Evolutionary conservation across 768 basidiomycete genomes (phyloP).

Genomic region (Lactarius vividus): DNA sequence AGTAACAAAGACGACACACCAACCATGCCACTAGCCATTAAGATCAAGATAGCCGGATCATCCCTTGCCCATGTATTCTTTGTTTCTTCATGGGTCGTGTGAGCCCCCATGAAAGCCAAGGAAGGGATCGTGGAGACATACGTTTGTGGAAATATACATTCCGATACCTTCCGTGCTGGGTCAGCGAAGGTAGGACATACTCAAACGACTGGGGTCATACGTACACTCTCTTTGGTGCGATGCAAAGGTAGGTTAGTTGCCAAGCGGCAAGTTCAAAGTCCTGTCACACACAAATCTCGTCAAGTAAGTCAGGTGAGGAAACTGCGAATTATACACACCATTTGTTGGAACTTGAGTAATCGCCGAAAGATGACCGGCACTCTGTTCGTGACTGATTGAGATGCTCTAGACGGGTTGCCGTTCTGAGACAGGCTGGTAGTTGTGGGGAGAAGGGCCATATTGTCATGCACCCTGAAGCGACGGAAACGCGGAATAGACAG

Average conservation of each 20-base stretch:
- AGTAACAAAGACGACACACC: constrained; percentile 44
- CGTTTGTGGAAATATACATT: constrained; percentile 99
- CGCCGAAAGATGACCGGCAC: constrained; percentile 80
- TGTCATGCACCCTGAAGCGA: constrained; percentile 24
- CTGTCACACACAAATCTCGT: constrained; percentile 40
- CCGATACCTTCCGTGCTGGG: constrained; percentile 58
- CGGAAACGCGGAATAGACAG: constrained; percentile 28
- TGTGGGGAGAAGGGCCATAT: constrained; percentile 33
- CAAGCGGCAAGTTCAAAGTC: constrained; percentile 97
- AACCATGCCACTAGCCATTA: constrained; percentile 74
- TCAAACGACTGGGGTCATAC: constrained; percentile 31
- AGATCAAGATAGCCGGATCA: constrained; percentile 91
- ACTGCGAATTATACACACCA: constrained; percentile 49
- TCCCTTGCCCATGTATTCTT: constrained; percentile 99
- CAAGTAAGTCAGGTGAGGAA: not conserved
- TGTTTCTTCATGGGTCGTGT: constrained; percentile 58
- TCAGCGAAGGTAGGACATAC: constrained; percentile 17
- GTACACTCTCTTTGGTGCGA: constrained; percentile 90
- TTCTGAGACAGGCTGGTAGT: constrained; percentile 28
- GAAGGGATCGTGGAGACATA: constrained; percentile 38
- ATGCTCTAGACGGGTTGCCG: constrained; percentile 21
- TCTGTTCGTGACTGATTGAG: constrained; percentile 44
- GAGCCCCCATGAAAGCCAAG: constrained; percentile 1
- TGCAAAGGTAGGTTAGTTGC: constrained; percentile 92
- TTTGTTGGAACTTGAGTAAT: constrained; percentile 79